These are phyloP conservation scores for Corchorus olitorius DNA, from an alignment of 345 rosid genomes.

Conservation along the genomic window DNA sequence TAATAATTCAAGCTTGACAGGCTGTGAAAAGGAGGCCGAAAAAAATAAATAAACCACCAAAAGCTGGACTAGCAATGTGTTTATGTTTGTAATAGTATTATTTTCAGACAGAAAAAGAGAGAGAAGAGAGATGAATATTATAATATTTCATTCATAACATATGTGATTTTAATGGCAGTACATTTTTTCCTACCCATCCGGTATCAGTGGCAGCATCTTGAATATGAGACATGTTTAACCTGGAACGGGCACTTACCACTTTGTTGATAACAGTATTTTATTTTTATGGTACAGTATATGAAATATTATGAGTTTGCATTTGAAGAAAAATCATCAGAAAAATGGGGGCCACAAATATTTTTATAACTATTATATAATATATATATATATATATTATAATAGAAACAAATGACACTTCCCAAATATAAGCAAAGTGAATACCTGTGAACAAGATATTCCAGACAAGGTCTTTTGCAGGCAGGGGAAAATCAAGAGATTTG, in stretches of 20 bases:
- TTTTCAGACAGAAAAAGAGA: slow-evolving; percentile 28
- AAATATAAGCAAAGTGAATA: slow-evolving; percentile 30
- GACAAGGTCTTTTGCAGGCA: slow-evolving; percentile 31
- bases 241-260: no score
- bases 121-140: slow-evolving; percentile 22
- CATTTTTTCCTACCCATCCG: background rate
- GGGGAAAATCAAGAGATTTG: slow-evolving; percentile 22
- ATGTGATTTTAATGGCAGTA: background rate
- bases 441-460: slow-evolving; percentile 47
- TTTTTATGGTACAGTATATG: slow-evolving; percentile 14
- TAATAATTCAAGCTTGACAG: slow-evolving; percentile 75
- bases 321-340: slow-evolving; percentile 24
- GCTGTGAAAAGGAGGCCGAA: slow-evolving; percentile 60
- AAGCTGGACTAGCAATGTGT: slow-evolving; percentile 37
- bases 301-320: slow-evolving; percentile 23
- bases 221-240: no score
- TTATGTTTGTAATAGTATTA: slow-evolving; percentile 15
- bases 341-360: background rate
- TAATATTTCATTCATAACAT: background rate
- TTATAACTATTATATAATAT: background rate
- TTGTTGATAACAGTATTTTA: background rate
- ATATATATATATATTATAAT: background rate
- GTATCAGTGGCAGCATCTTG: no score
- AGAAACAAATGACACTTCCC: slow-evolving; percentile 22
- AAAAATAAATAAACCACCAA: background rate